Base-by-base conservation (phyloP, 2,329 filamentous ascomycete genomes). In the Talaromyces amestolkiae region DNA sequence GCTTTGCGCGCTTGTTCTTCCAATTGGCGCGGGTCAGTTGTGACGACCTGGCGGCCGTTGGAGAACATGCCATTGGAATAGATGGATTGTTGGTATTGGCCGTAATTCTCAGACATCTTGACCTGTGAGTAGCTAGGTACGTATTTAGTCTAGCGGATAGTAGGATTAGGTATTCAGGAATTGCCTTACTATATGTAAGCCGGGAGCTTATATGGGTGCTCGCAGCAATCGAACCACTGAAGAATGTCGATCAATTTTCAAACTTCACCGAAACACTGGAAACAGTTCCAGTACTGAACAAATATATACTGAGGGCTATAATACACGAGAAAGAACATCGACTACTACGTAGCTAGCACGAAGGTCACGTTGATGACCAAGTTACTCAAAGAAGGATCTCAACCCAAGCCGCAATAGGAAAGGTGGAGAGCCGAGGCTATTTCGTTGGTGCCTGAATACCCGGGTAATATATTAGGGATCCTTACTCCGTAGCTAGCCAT, bases 11-110 rank as follows among this genome's bases (percentile, higher is more conserved):
- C 87, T 69, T 87, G 82, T 33, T 80, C 79, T 70, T 88, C 83
- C 3, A 89, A 79, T 62, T 80, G 79, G 68, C 83, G 85, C 7
- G 86, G 83, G 63, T 89, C 83, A 2, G 86, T 89, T 0, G 86
- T 88, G 53, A 87, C 81, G 35, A 77, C 75, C 13, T 86, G 85
- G 17, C 79, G 73, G 53, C 78, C 72, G 61, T 81, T 79, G 51
- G 78, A 73, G 15, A 86, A 71, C 70, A 86, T 79, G 63, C 85
- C 85, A 67, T 81, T 80, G 65, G 76, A 76, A 68, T 87, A 86
- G 63, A 88, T 80, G 43, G 82, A 76, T 27, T 71, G 74, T 66
- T 83, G 77, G 64, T 82, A 82, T n/a, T 75, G 74, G 41, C 78
- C 79, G 69, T 82, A 84, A 17, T 75, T 78, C 49, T 73, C 68